Percentiles rank a stretch among this genome's conserved stretches.
Evolutionary conservation across 106 monocot genomes (phyloP).

Genomic region (Alisma plantagoaquatica): DNA sequence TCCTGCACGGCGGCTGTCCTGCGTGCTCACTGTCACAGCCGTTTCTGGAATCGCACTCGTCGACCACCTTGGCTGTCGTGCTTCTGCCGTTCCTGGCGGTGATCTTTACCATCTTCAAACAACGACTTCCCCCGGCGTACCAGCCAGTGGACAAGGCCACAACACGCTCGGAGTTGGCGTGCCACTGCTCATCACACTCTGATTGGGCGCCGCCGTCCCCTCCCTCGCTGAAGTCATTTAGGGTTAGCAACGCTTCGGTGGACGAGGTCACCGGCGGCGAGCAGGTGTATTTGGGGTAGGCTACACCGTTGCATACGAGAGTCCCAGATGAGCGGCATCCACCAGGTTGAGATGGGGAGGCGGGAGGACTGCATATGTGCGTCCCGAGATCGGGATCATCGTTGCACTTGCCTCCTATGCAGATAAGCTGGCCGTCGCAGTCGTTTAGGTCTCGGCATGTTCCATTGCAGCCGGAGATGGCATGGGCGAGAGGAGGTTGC

Average conservation of each 20-base stretch:
- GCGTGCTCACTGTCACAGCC: constrained; percentile 31
- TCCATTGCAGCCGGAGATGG: not conserved
- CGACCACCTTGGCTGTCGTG: constrained; percentile 28
- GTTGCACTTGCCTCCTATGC: constrained; percentile 10
- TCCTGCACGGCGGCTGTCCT: constrained; percentile 26
- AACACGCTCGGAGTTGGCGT: constrained; percentile 11
- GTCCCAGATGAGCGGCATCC: not conserved
- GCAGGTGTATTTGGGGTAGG: constrained; percentile 26
- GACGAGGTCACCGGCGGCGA: constrained; percentile 20
- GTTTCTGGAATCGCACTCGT: constrained; percentile 33
- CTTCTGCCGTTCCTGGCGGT: constrained; percentile 20
- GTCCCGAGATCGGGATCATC: constrained; percentile 13
- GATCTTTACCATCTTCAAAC: constrained; percentile 16
- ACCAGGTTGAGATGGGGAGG: not conserved
- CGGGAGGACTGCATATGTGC: not conserved
- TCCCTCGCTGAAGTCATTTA: constrained; percentile 20
- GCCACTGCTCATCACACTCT: constrained; percentile 23
- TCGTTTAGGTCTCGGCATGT: constrained; percentile 4
- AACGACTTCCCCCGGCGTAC: constrained; percentile 23
- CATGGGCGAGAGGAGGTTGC: not conserved
- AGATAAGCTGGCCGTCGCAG: constrained; percentile 5
- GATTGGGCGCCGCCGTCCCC: constrained; percentile 30
- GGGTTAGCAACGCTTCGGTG: constrained; percentile 15
- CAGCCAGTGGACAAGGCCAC: constrained; percentile 27
- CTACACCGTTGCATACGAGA: constrained; percentile 2